Evolutionary conservation across 2,329 filamentous ascomycete genomes (phyloP).

Genomic region (Curvularia sp.): DNA sequence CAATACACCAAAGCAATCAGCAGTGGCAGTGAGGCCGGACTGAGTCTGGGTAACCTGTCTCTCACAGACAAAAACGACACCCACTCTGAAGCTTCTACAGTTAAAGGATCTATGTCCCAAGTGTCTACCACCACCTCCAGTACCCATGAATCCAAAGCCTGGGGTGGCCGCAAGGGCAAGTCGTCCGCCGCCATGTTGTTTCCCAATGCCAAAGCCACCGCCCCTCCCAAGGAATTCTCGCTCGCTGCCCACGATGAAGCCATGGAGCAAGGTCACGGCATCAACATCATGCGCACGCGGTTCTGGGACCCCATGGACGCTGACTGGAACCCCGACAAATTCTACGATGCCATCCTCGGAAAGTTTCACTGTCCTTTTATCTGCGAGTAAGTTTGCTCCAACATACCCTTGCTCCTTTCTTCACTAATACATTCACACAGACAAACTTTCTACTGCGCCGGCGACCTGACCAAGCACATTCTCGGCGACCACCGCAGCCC

Average conservation of each 20-base stretch:
- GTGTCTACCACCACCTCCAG: conserved; percentile 9
- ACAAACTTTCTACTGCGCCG: conserved; percentile 33
- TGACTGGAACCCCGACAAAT: conserved; percentile 58
- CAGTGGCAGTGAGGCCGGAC: conserved; percentile 12
- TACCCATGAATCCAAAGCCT: conserved; percentile 27
- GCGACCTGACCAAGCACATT: conserved; percentile 49
- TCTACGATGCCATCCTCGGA: conserved; percentile 53
- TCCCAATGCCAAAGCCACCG: conserved; percentile 43
- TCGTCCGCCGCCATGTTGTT: conserved; percentile 44
- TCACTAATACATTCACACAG: conserved; percentile 10
- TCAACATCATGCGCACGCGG: conserved; percentile 50
- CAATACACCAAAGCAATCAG: conserved; percentile 6
- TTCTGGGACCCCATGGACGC: conserved; percentile 59
- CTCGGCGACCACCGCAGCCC: conserved; percentile 45
- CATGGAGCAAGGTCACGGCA: conserved; percentile 36
- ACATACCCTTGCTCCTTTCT: too few relatives aligned
- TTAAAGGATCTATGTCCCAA: conserved; percentile 6
- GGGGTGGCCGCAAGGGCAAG: conserved; percentile 33
- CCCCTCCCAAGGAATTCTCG: conserved; percentile 38
- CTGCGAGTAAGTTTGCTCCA: conserved; percentile 56
- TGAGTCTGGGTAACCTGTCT: conserved; percentile 25
- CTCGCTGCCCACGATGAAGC: conserved; percentile 37
- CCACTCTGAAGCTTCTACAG: conserved; percentile 18
- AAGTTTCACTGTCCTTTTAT: conserved; percentile 63
- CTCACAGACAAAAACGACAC: conserved; percentile 12